Conservation (phyloP, 2,329 filamentous ascomycete genomes). For the Curvularia hawaiiensis region DNA sequence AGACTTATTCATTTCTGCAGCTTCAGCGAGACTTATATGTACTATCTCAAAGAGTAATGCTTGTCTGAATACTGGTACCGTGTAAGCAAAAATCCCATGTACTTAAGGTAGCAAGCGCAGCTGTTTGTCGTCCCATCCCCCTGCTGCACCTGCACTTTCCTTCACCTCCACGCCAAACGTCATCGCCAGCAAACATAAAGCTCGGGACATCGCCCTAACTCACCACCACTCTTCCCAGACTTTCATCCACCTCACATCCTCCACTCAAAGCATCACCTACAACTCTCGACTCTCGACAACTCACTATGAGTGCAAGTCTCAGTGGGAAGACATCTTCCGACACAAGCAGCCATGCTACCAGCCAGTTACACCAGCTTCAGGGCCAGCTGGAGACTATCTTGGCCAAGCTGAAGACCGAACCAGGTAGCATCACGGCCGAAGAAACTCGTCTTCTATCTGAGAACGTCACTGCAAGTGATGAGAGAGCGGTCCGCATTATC, state of each 20-base stretch:
- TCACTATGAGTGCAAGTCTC: constrained; percentile 11
- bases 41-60: not conserved
- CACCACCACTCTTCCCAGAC: not conserved
- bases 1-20: not conserved
- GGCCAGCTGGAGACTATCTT: constrained; percentile 10
- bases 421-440: constrained; percentile 36
- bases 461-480: constrained; percentile 29
- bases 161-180: constrained; percentile 1
- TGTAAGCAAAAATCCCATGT: not conserved
- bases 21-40: not conserved
- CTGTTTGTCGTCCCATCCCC: not conserved
- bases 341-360: not conserved
- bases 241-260: not conserved
- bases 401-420: constrained; percentile 30
- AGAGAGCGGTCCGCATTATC: constrained; percentile 34
- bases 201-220: not conserved
- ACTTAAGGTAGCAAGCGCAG: not conserved
- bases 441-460: constrained; percentile 40
- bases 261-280: constrained; percentile 7
- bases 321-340: constrained; percentile 4
- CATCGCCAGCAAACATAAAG: constrained; percentile 6
- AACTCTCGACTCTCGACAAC: not conserved
- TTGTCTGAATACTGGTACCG: not conserved
- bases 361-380: constrained; percentile 6
- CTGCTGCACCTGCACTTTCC: constrained; percentile 5